phyloP scores from a whole-genome alignment of 306 rosid genomes.

The Cucurbita moschata region DNA sequence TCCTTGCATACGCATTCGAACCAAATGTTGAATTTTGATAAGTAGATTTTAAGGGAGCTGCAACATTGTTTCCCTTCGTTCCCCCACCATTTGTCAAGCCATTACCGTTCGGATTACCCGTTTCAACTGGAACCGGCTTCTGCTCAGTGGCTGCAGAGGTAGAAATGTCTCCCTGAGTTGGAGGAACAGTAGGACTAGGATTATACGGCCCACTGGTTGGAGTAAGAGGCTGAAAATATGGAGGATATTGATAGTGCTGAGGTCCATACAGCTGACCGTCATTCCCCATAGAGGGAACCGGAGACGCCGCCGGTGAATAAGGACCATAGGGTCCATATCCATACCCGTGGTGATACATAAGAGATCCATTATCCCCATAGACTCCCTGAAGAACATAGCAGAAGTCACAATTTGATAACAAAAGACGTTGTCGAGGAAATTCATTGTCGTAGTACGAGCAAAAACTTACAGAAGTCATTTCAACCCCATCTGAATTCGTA shows the following conservation, averaged over 20 bases:
- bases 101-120: conserved; percentile 50
- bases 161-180: conserved; percentile 47
- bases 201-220: conserved; percentile 61
- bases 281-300: conserved; percentile 87
- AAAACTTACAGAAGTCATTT: conserved; percentile 60
- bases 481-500: conserved; percentile 67
- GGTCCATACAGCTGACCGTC: conserved; percentile 93
- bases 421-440: no score
- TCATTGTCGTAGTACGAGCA: no score
- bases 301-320: conserved; percentile 84
- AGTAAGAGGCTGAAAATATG: conserved; percentile 72
- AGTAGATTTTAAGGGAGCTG: conserved; percentile 22
- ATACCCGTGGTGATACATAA: conserved; percentile 70
- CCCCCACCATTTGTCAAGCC: conserved; percentile 32
- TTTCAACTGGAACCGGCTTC: conserved; percentile 50
- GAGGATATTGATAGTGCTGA: conserved; percentile 92
- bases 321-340: conserved; percentile 83
- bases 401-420: neutral
- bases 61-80: conserved; percentile 39
- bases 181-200: conserved; percentile 32
- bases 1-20: conserved; percentile 33
- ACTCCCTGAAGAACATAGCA: conserved; percentile 35
- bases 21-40: conserved; percentile 23
- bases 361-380: conserved; percentile 85
- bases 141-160: conserved; percentile 59